phyloP scores from a whole-genome alignment of 768 basidiomycete genomes.

The Asterophora parasitica region DNA sequence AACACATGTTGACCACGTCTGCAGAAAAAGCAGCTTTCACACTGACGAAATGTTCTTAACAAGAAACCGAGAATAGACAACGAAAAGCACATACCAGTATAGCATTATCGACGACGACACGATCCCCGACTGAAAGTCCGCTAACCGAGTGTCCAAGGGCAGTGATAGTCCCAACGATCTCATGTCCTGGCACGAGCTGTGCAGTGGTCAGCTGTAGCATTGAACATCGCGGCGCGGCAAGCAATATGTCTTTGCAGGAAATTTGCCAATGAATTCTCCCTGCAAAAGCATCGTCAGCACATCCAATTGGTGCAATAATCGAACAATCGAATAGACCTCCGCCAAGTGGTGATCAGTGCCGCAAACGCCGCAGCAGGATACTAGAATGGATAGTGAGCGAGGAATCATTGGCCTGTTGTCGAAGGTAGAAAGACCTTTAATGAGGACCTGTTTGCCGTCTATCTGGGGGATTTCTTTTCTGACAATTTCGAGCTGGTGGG shows the following conservation, averaged over 20 bases:
- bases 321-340: constrained; percentile 42
- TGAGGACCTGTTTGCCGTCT: constrained; percentile 50
- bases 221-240: background rate
- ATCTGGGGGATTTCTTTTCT: constrained; percentile 48
- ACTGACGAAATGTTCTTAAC: constrained; percentile 18
- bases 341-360: constrained; percentile 55
- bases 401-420: too few relatives aligned
- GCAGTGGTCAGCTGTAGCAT: background rate
- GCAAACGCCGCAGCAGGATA: constrained; percentile 47
- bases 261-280: constrained; percentile 69
- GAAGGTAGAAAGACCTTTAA: constrained; percentile 42
- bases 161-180: constrained; percentile 25
- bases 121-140: constrained; percentile 58
- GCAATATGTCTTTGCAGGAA: constrained; percentile 43
- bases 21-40: constrained; percentile 64
- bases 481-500: constrained; percentile 48
- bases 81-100: constrained; percentile 32
- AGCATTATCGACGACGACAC: constrained; percentile 61
- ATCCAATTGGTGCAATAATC: background rate
- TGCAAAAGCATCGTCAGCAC: constrained; percentile 2
- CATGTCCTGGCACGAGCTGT: constrained; percentile 42
- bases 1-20: constrained; percentile 62
- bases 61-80: too few relatives aligned
- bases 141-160: constrained; percentile 49
- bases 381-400: constrained; percentile 13